Base-by-base conservation (phyloP, 495 filamentous ascomycete species). In the Oleoguttula mirabilis region DNA sequence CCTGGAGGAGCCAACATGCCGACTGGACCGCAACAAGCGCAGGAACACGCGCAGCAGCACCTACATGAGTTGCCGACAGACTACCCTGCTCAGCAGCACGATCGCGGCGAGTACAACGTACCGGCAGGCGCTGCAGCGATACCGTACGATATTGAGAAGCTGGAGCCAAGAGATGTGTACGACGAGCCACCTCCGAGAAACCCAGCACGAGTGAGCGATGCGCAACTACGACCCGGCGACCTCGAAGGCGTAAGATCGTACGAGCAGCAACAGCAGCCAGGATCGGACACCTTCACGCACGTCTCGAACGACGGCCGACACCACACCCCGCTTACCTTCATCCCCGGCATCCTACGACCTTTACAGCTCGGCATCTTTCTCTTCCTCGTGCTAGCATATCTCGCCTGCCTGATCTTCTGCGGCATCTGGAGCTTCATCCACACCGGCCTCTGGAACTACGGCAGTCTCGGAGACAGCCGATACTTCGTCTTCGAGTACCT, bases 401-500 rank as follows among this genome's bases (percentile, higher is more conserved):
- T 84, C 22, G 73, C 69, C 0, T 79, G 68, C 4, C 66, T 93
- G 14, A 66, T 79, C 7, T 80, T 87, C 55, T 79, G 71, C 57
- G 86, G 82, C 40, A 65, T 84, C 17, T 88, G 71, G 61, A 86
- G 84, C 3, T 62, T 67, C 17, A 53, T 62, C 4, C 70, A 80
- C 40, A 50, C 67, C 7, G 84, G 87, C 0, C 56, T 94, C 4
- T 74, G 72, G 60, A 52, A 64, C 8, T 94, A 85, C 59, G 60
- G 59, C 16, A 67, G 68, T 20, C 76, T 79, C 34, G 76, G 78
- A 36, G 79, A 76, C 19, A 63, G 65, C 7, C 71, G 75, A n/a
- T 94, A 92, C 56, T 94, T 94, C 58, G 62, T 93, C 39, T 82
- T 92, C 56, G 71, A 84, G 44, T 85, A 87, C 54, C 57, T 94